A percentile compares a stretch with the other conserved stretches of the same genome.
Evolutionary conservation across 345 rosid genomes (phyloP).

Genomic region (Schrenkiella parvula): DNA sequence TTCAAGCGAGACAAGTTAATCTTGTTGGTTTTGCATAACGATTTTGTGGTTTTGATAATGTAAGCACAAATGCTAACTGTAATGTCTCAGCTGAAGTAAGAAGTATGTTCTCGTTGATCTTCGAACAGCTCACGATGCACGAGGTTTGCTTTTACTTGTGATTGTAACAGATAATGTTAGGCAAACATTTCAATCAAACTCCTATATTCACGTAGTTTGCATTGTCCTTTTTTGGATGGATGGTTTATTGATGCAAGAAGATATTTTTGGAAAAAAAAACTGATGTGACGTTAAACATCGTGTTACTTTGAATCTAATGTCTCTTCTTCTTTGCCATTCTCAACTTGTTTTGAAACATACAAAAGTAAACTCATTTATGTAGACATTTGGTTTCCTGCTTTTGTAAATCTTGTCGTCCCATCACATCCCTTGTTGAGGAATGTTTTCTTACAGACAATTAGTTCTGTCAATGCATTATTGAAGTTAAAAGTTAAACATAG

Average conservation of each 20-base stretch:
- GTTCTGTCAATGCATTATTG: conserved; percentile 35
- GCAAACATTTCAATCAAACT: conserved; percentile 19
- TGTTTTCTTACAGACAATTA: not conserved
- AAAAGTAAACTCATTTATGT: conserved; percentile 1
- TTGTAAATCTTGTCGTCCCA: not conserved
- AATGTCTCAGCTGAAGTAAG: not conserved
- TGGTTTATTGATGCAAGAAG: not conserved
- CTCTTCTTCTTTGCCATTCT: conserved; percentile 12
- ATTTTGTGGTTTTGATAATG: not conserved
- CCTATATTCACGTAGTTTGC: not conserved
- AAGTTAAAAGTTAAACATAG: conserved; percentile 33
- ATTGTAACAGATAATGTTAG: conserved; percentile 3
- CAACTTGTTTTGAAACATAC: conserved; percentile 8
- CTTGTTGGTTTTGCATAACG: not conserved
- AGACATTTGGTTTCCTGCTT: conserved; percentile 15
- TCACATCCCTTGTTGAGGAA: conserved; percentile 11
- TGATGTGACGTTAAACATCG: conserved; percentile 24
- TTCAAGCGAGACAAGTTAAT: not conserved
- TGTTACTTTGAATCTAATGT: conserved; percentile 10
- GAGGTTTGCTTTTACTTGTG: not conserved
- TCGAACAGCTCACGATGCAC: conserved; percentile 11
- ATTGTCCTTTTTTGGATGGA: conserved; percentile 1
- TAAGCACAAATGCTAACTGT: not conserved
- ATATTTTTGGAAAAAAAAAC: conserved; percentile 10
- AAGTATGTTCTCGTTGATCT: not conserved